Evolutionary conservation across 75 land plant species (phyloP).

Genomic region (Cupressus sempervirens): DNA sequence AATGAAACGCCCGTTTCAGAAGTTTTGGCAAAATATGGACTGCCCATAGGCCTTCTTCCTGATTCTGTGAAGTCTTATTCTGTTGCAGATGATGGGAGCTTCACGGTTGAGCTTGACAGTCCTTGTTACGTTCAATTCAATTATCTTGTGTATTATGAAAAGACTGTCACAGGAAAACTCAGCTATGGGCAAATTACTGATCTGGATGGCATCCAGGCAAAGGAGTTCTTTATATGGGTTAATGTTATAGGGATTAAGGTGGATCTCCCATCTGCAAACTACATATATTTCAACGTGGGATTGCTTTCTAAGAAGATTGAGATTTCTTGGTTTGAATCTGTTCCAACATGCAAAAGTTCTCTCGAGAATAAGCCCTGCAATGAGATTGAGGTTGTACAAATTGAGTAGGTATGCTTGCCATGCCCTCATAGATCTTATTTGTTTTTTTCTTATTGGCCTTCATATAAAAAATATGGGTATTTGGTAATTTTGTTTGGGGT

Average conservation of each 20-base stretch:
- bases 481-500: not conserved
- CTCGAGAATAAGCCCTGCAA: conserved; percentile 6
- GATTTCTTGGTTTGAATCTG: conserved; percentile 32
- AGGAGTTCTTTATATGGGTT: conserved; percentile 63
- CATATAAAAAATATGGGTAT: not conserved
- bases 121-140: conserved; percentile 66
- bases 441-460: not conserved
- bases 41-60: conserved; percentile 79
- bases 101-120: conserved; percentile 39
- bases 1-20: conserved; percentile 30
- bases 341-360: conserved; percentile 39
- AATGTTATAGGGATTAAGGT: conserved; percentile 47
- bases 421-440: not conserved
- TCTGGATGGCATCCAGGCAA: conserved; percentile 59
- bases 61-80: conserved; percentile 50
- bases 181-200: conserved; percentile 37
- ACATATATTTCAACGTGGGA: conserved; percentile 57
- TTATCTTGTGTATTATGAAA: conserved; percentile 56
- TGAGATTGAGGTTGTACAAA: not conserved
- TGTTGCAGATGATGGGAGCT: conserved; percentile 47
- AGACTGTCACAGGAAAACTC: conserved; percentile 49
- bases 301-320: conserved; percentile 46
- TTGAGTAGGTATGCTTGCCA: not conserved
- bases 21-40: conserved; percentile 55
- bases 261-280: conserved; percentile 16